Conservation (phyloP, 2,329 filamentous ascomycete genomes). For the Hansfordia pulvinata region DNA sequence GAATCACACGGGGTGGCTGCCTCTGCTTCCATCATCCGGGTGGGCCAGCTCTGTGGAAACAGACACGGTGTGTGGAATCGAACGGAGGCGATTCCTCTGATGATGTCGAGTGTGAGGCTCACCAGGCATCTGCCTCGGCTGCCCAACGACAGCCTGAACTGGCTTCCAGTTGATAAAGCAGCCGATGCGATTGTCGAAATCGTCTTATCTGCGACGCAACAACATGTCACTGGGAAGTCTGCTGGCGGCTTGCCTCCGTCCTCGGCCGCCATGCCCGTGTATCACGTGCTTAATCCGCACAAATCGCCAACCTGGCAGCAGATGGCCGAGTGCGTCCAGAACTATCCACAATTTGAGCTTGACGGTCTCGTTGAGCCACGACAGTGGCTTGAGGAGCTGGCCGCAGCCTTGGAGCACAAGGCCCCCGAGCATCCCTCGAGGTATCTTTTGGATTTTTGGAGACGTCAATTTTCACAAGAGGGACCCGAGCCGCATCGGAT, state of each 20-base stretch:
- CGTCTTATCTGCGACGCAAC: slow-evolving; percentile 7
- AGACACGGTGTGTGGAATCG: slow-evolving; percentile 28
- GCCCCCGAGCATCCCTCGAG: no score
- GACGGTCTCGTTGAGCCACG: no score
- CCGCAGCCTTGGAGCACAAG: no score
- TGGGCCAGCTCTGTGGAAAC: slow-evolving; percentile 31
- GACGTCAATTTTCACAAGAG: no score
- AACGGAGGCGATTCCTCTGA: slow-evolving; percentile 32
- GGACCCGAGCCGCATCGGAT: no score
- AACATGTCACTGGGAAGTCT: slow-evolving; percentile 12
- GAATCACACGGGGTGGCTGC: slow-evolving; percentile 9
- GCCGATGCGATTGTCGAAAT: slow-evolving; percentile 26
- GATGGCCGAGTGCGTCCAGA: slow-evolving; percentile 31
- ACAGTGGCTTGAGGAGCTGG: no score
- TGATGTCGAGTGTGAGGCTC: slow-evolving; percentile 25
- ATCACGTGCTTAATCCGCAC: slow-evolving; percentile 34
- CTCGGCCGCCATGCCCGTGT: slow-evolving; percentile 16
- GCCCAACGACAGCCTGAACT: slow-evolving; percentile 21
- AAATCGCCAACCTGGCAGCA: slow-evolving; percentile 26
- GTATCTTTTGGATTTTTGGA: no score
- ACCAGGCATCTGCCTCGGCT: slow-evolving; percentile 25
- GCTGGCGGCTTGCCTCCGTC: slow-evolving; percentile 9
- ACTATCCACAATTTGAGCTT: no score
- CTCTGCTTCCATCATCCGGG: slow-evolving; percentile 23
- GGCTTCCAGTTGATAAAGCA: slow-evolving; percentile 32